These are phyloP conservation scores for Cutaneotrichosporon cutaneum DNA, from an alignment of 1,284 basidiomycete genomes.

Conservation along the genomic window DNA sequence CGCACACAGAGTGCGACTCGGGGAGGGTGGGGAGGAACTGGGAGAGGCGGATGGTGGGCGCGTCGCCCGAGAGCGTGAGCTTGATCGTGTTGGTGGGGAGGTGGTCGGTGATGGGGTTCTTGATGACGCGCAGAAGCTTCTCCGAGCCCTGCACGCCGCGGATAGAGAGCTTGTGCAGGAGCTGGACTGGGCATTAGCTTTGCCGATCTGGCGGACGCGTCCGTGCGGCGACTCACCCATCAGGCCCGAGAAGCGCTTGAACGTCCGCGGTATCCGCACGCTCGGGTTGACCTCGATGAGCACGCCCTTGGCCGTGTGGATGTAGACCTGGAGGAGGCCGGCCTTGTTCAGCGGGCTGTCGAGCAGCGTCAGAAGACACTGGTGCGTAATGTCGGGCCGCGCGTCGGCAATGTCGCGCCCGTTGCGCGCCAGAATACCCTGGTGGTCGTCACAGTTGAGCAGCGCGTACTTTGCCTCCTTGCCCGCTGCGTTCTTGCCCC, in stretches of 20 bases:
- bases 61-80: constrained; percentile 89
- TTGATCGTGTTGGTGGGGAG: constrained; percentile 94
- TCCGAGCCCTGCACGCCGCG: constrained; percentile 94
- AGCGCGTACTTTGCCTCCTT: constrained; percentile 93
- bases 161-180: constrained; percentile 93
- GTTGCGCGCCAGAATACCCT: constrained; percentile 96
- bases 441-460: constrained; percentile 98
- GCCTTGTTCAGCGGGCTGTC: constrained; percentile 99
- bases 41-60: constrained; percentile 77
- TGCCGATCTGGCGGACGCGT: background rate
- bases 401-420: constrained; percentile 98
- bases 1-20: constrained; percentile 81
- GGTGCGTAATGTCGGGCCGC: constrained; percentile 96
- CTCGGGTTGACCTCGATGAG: constrained; percentile 98
- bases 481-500: constrained; percentile 55
- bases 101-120: constrained; percentile 96
- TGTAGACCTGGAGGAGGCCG: constrained; percentile 93
- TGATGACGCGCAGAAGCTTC: constrained; percentile 95
- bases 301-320: constrained; percentile 94
- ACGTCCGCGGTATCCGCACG: constrained; percentile 95
- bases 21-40: constrained; percentile 79
- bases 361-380: constrained; percentile 93
- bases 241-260: constrained; percentile 96
- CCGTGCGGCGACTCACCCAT: constrained; percentile 70
- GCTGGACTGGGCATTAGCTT: constrained; percentile 68